Conservation (phyloP, 169 alveolate genomes). For the Plasmodium malariae region DNA sequence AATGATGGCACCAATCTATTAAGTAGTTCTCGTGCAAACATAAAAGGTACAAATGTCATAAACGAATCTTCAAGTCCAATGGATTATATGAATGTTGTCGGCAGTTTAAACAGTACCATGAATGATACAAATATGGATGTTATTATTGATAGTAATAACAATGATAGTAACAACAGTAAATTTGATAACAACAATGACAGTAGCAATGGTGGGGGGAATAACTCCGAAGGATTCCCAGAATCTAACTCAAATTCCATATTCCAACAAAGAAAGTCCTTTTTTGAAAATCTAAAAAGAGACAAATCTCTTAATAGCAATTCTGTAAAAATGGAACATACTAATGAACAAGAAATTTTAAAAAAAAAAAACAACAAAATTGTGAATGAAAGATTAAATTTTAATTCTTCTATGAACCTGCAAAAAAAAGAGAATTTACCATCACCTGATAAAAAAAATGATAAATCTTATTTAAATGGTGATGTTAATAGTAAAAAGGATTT, state of each 20-base stretch:
- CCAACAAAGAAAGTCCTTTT: constrained; percentile 40
- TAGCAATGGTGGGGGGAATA: too few species aligned
- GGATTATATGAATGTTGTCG: neutral
- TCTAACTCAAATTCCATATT: constrained; percentile 22
- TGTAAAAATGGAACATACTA: neutral
- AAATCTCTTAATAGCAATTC: constrained; percentile 16
- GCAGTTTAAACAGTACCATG: neutral
- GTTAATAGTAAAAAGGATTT: neutral
- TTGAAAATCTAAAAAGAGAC: constrained; percentile 65
- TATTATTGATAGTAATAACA: neutral
- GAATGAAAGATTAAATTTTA: neutral
- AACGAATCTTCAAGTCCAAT: constrained; percentile 3
- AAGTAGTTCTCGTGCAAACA: neutral
- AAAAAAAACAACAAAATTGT: constrained; percentile 5
- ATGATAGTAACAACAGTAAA: neutral
- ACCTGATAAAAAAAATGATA: neutral
- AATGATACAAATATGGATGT: neutral
- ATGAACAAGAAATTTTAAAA: neutral
- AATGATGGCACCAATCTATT: neutral
- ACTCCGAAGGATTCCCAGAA: constrained; percentile 4
- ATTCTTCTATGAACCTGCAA: constrained; percentile 7
- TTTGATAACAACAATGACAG: too few species aligned
- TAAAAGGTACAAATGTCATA: constrained; percentile 1
- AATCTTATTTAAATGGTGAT: neutral
- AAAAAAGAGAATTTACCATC: neutral